Conservation (phyloP, 768 basidiomycete genomes). For the Terana coerulea region DNA sequence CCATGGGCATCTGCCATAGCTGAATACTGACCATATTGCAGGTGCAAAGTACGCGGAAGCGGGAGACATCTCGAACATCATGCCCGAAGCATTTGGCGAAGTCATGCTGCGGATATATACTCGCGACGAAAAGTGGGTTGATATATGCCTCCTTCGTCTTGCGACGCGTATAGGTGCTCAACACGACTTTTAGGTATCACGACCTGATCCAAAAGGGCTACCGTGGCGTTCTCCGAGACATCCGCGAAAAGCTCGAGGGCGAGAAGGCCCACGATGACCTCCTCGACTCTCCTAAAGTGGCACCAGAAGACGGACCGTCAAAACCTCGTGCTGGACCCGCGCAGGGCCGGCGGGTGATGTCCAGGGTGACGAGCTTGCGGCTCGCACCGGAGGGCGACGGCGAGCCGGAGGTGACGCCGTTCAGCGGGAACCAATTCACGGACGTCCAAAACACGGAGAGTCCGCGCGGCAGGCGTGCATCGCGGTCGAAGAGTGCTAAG, state of each 20-base stretch:
- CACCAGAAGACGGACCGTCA: not conserved
- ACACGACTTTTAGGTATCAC: slow-evolving; percentile 35
- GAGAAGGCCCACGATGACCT: slow-evolving; percentile 14
- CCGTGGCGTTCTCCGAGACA: slow-evolving; percentile 35
- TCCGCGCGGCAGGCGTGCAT: not conserved
- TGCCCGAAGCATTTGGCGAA: slow-evolving; percentile 67
- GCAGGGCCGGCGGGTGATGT: slow-evolving; percentile 10
- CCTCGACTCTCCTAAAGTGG: slow-evolving; percentile 26
- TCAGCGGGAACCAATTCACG: not conserved
- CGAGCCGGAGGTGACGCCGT: not conserved
- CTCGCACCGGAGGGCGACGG: not conserved
- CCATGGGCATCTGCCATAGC: not conserved
- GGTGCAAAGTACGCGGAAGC: slow-evolving; percentile 30
- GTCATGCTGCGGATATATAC: slow-evolving; percentile 68
- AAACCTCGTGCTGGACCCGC: not conserved
- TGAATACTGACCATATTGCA: not conserved
- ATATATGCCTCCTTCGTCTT: not conserved
- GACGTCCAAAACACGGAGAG: not conserved
- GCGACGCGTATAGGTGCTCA: not conserved
- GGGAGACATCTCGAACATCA: slow-evolving; percentile 62
- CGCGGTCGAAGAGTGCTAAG: not conserved
- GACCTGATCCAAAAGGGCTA: slow-evolving; percentile 70
- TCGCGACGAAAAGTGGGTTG: slow-evolving; percentile 47
- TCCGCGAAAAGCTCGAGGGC: slow-evolving; percentile 1
- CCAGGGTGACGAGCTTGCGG: slow-evolving; percentile 13